Percentiles rank a stretch among this genome's conserved stretches.
Conservation (phyloP, 345 rosid species). For the Melastoma malabathricum region DNA sequence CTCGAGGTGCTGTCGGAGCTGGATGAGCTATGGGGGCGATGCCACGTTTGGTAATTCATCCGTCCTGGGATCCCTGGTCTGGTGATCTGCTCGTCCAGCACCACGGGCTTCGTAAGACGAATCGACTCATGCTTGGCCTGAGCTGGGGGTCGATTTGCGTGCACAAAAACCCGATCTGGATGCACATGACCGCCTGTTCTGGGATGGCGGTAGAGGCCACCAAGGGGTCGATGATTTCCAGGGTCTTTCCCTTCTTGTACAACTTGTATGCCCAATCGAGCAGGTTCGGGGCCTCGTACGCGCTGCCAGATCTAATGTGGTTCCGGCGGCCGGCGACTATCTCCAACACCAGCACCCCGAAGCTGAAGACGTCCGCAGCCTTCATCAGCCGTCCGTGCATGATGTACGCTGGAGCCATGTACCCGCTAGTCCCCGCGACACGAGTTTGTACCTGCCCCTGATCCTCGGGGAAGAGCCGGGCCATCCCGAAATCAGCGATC, state of each 20-base stretch:
- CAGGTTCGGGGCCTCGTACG: conserved; percentile 41
- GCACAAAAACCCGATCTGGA: conserved; percentile 76
- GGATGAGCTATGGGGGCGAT: conserved; percentile 30
- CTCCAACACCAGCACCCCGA: conserved; percentile 87
- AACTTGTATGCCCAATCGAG: conserved; percentile 83
- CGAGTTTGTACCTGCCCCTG: conserved; percentile 83
- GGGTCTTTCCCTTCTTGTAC: conserved; percentile 49
- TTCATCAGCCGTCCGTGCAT: conserved; percentile 69
- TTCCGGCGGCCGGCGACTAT: conserved; percentile 73
- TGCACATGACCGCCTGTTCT: conserved; percentile 53
- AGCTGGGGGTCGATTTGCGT: conserved; percentile 61
- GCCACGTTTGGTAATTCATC: conserved; percentile 40
- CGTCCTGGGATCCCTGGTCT: conserved; percentile 61
- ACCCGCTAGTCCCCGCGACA: conserved; percentile 88
- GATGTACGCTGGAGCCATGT: conserved; percentile 96
- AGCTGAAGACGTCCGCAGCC: conserved; percentile 93
- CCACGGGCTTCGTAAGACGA: conserved; percentile 43
- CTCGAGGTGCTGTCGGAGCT: conserved; percentile 22
- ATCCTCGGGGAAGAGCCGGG: conserved; percentile 95
- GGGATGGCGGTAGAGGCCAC: conserved; percentile 36
- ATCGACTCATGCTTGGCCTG: conserved; percentile 58
- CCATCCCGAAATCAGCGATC: conserved; percentile 99
- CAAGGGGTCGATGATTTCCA: conserved; percentile 55
- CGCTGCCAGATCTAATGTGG: conserved; percentile 12
- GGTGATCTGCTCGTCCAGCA: conserved; percentile 41